Conservation (phyloP, 2,329 filamentous ascomycete genomes). For the Apiospora arundinis region DNA sequence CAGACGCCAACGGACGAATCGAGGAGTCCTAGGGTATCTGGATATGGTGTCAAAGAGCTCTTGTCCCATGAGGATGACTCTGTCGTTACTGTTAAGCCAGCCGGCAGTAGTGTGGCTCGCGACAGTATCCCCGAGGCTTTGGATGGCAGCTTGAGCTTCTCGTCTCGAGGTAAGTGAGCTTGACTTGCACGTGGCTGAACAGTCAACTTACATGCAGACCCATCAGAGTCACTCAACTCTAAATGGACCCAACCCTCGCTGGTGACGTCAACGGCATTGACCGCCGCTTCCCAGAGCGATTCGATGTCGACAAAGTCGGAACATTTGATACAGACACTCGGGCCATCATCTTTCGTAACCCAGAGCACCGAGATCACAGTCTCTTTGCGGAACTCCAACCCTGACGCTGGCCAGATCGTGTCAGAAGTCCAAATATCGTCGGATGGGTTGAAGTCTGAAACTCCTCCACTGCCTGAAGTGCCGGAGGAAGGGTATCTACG, state of each 20-base stretch:
- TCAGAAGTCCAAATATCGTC: constrained; percentile 47
- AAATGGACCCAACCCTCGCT: constrained; percentile 49
- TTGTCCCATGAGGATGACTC: constrained; percentile 32
- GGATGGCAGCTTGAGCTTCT: constrained; percentile 36
- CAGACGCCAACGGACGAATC: constrained; percentile 23
- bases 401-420: constrained; percentile 42
- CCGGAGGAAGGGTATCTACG: constrained; percentile 38
- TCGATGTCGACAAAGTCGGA: constrained; percentile 38
- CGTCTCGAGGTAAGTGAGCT: constrained; percentile 42
- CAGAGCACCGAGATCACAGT: constrained; percentile 47
- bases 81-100: constrained; percentile 30
- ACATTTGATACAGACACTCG: constrained; percentile 47
- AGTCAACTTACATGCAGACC: constrained; percentile 29
- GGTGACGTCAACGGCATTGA: constrained; percentile 41
- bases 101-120: constrained; percentile 24
- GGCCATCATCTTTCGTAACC: constrained; percentile 50
- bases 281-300: constrained; percentile 40
- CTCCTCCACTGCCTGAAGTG: constrained; percentile 38
- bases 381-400: constrained; percentile 41
- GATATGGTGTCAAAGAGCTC: constrained; percentile 35
- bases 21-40: constrained; percentile 31
- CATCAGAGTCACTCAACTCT: constrained; percentile 51
- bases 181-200: neutral
- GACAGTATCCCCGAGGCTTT: constrained; percentile 30
- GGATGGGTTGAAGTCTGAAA: constrained; percentile 35